phyloP scores from a whole-genome alignment of 768 basidiomycete species.

The Asterophora lycoperdoides region DNA sequence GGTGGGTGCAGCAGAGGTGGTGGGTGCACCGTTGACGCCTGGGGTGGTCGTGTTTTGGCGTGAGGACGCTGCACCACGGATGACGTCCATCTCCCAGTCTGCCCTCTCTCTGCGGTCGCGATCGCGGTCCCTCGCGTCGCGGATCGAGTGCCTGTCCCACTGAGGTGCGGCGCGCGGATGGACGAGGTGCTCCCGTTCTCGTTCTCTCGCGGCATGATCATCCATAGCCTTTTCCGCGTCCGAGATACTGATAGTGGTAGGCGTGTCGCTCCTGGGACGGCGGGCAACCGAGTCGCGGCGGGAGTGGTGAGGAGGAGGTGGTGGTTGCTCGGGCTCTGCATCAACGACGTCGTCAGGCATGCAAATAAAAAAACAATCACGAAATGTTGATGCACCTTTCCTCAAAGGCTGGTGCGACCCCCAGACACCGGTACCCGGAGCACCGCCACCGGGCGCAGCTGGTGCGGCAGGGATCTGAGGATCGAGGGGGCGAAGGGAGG shows the following conservation, averaged over 20 bases:
- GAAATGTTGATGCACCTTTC: too few species aligned
- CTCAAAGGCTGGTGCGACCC: too few species aligned
- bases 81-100: conserved; percentile 20
- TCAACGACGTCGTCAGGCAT: not conserved
- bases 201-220: not conserved
- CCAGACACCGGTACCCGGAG: conserved; percentile 12
- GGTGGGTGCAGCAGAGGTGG: too few species aligned
- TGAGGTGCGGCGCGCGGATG: not conserved
- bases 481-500: conserved; percentile 26
- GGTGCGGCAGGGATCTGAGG: conserved; percentile 3
- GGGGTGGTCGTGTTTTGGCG: conserved; percentile 3
- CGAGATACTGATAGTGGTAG: not conserved
- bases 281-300: conserved; percentile 10
- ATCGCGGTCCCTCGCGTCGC: too few species aligned
- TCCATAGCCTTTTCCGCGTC: conserved; percentile 1
- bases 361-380: not conserved
- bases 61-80: conserved; percentile 17
- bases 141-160: conserved; percentile 15
- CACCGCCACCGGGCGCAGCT: conserved; percentile 4
- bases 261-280: conserved; percentile 10
- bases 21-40: too few species aligned
- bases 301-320: conserved; percentile 9
- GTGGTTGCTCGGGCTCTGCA: conserved; percentile 18
- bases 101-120: conserved; percentile 24
- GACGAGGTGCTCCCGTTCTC: not conserved